Base-by-base conservation (phyloP, 495 filamentous ascomycete species). In the Lasiosphaeria miniovina region DNA sequence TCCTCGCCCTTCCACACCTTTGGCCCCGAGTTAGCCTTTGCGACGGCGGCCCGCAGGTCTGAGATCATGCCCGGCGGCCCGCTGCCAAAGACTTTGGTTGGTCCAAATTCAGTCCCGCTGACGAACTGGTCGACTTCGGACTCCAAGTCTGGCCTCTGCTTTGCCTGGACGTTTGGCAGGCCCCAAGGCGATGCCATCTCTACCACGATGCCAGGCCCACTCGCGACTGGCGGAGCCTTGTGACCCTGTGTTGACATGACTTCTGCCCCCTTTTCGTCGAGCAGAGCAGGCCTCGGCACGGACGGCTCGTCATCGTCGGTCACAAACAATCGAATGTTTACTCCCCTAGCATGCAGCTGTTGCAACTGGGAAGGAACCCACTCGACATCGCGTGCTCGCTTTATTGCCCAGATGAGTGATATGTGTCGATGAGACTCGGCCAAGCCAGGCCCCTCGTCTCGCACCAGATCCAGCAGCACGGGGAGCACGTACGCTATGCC, bases 401-500 rank as follows among this genome's bases (percentile, higher is more conserved):
- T 80, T 8, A 88, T 71, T 6, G 82, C 81, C 86, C 86, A 89
- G 35, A 87, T 77, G 32, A 89, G 77, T 52, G 38, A 41, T 41
- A 41, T 8, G 14, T 41, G 8, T 85, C 81, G 4, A 88, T 61
- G 38, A 8, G 14, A 14, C 38, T 8, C 14, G 67, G 73, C 15
- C 77, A 62, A 31, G 67, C 65, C 4, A 68, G 59, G 54, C 57
- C 55, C 49, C 66, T 54, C 54, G 69, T 38, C 12, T 72, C 66
- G n/a, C 72, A 14, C 74, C 66, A 24, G 84, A 61, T 0, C 74
- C 8, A 83, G 74, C 1, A 86, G 66, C 0, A 85, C 66, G 0
- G 86, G 85, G 0, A 88, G 75, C 3, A 85, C 78, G 62, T 84
- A 88, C 0, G 85, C 80, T 40, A 88, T 81, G 4, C 86, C 86